These are phyloP conservation scores for Scedosporium minutisporum DNA, from an alignment of 2,329 filamentous ascomycete genomes.

Conservation along the genomic window DNA sequence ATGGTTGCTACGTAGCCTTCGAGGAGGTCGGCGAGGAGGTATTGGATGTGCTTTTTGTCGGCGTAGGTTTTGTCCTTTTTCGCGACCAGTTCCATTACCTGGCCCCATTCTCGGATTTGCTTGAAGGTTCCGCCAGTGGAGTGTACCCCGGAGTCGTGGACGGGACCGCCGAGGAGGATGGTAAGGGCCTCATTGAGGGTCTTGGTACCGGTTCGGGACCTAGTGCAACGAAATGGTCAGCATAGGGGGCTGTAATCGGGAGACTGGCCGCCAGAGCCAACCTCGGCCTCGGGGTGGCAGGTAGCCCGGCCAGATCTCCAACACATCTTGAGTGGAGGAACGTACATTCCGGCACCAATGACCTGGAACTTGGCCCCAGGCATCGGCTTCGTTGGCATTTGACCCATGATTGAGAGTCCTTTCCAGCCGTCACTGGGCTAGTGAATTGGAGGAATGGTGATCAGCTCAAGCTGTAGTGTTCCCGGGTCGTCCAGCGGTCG, in stretches of 20 bases:
- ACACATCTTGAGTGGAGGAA: not conserved
- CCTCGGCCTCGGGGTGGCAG: not conserved
- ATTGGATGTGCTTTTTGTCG: conserved; percentile 23
- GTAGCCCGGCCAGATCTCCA: not conserved
- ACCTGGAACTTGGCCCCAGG: conserved; percentile 23
- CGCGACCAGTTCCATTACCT: conserved; percentile 23
- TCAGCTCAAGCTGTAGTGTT: not conserved
- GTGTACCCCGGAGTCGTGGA: conserved; percentile 25
- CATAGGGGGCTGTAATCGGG: not conserved
- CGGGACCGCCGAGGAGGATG: conserved; percentile 23
- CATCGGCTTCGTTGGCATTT: conserved; percentile 20
- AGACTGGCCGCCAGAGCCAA: not conserved
- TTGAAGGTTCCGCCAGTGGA: conserved; percentile 10
- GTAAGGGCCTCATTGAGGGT: conserved; percentile 26
- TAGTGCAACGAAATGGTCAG: not conserved
- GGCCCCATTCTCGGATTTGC: conserved; percentile 13
- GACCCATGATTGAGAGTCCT: conserved; percentile 16
- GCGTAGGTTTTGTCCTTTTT: conserved; percentile 16
- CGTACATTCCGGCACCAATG: conserved; percentile 26
- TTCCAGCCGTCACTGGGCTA: not conserved
- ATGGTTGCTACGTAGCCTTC: conserved; percentile 26
- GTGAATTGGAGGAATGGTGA: not conserved
- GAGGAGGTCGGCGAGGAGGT: conserved; percentile 23
- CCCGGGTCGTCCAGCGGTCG: not conserved
- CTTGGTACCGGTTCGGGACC: conserved; percentile 27